Evolutionary conservation across 225 moss, liverwort and hornwort genomes (phyloP).

Genomic region (Marchantia paleacea): DNA sequence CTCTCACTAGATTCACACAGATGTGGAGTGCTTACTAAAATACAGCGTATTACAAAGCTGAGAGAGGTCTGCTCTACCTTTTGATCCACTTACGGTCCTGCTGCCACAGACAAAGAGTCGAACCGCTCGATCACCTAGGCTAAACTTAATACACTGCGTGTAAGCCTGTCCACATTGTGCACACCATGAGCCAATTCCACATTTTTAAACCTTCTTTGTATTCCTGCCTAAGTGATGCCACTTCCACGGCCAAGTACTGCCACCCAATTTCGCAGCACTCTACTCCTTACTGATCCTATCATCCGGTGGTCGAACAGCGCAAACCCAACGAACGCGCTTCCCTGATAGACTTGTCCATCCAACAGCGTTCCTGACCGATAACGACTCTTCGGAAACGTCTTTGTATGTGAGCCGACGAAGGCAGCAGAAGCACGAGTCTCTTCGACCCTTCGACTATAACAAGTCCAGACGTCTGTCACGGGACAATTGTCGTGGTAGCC

Average conservation of each 20-base stretch:
- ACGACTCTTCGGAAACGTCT: background rate
- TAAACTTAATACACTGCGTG: too few species aligned
- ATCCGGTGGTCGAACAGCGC: background rate
- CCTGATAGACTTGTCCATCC: background rate
- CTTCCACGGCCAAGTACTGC: conserved; percentile 15
- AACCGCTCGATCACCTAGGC: background rate
- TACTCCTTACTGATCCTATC: conserved; percentile 10
- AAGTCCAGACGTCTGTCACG: too few species aligned
- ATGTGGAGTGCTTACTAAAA: too few species aligned
- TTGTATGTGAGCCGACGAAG: background rate
- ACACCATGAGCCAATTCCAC: background rate
- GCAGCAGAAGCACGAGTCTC: too few species aligned
- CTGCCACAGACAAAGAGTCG: background rate
- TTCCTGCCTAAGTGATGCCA: conserved; percentile 2
- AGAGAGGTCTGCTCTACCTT: background rate
- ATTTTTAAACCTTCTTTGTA: background rate
- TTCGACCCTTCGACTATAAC: too few species aligned
- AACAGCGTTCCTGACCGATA: background rate
- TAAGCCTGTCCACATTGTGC: too few species aligned
- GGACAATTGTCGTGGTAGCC: too few species aligned
- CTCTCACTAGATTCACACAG: too few species aligned
- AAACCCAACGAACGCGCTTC: background rate
- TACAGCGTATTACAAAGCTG: too few species aligned
- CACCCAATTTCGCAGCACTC: conserved; percentile 12
- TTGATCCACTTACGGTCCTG: background rate